These are phyloP conservation scores for Wickerhamiella allomyrinae DNA, from an alignment of 805 yeast species.

Conservation along the genomic window DNA sequence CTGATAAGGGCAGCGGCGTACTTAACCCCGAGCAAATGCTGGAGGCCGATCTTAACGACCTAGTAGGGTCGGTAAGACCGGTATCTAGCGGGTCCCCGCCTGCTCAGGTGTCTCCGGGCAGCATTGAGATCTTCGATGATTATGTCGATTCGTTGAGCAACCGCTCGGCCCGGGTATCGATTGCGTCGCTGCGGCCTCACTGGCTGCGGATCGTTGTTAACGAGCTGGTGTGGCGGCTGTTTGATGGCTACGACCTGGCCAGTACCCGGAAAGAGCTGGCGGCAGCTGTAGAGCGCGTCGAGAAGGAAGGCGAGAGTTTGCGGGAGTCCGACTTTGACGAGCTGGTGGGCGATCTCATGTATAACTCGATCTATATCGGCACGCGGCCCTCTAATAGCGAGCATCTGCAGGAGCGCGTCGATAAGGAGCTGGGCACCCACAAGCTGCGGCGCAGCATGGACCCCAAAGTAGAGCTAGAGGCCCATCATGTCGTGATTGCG, in stretches of 20 bases:
- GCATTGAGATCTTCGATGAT: neutral
- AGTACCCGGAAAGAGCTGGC: conserved; percentile 54
- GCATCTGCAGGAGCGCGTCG: conserved; percentile 38
- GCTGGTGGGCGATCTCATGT: conserved; percentile 47
- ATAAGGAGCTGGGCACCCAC: conserved; percentile 30
- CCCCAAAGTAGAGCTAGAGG: conserved; percentile 23
- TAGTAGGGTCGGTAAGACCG: neutral
- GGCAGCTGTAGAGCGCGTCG: conserved; percentile 51
- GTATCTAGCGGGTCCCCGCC: neutral
- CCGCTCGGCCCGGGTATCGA: neutral
- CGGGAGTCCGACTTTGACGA: conserved; percentile 7
- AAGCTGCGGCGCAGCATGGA: conserved; percentile 8
- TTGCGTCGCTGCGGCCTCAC: neutral
- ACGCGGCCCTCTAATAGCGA: conserved; percentile 19
- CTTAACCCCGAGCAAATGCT: neutral
- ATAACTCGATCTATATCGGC: conserved; percentile 61
- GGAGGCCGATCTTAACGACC: neutral
- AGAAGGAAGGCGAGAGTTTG: conserved; percentile 22
- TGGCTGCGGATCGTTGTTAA: neutral
- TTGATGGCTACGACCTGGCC: conserved; percentile 91
- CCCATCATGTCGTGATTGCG: conserved; percentile 14
- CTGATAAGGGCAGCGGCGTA: too few species aligned
- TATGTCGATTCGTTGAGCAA: neutral
- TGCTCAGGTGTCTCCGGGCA: neutral
- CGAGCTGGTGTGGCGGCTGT: conserved; percentile 29